Evolutionary conservation across 2,329 filamentous ascomycete genomes (phyloP).

Genomic region (Pseudomassariella vexata): DNA sequence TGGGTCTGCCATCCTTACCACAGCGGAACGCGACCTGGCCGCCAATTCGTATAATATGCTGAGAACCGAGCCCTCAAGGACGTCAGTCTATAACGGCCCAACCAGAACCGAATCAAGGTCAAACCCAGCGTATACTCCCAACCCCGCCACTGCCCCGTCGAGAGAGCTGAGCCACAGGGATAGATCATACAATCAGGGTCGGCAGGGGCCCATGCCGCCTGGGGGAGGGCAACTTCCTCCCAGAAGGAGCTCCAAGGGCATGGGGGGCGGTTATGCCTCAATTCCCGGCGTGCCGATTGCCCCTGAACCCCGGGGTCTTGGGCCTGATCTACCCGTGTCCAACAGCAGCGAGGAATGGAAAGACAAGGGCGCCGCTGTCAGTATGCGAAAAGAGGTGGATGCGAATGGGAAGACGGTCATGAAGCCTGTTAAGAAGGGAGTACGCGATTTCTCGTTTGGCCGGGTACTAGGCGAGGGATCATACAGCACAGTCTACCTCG

Average conservation of each 20-base stretch:
- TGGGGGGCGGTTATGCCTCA: conserved; percentile 50
- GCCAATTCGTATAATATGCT: conserved; percentile 35
- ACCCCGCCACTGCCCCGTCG: conserved; percentile 42
- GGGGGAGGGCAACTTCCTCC: conserved; percentile 63
- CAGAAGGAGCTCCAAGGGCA: conserved; percentile 69
- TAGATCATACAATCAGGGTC: conserved; percentile 58
- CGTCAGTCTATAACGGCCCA: conserved; percentile 49
- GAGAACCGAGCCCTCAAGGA: conserved; percentile 52
- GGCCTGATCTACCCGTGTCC: conserved; percentile 35
- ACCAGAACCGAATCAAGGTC: conserved; percentile 59
- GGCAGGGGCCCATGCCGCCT: conserved; percentile 42
- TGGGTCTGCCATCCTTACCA: conserved; percentile 23
- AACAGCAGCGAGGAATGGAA: conserved; percentile 88
- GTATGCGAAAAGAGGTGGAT: conserved; percentile 77
- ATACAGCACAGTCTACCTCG: conserved; percentile 92
- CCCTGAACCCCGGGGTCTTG: conserved; percentile 22
- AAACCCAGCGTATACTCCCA: conserved; percentile 51
- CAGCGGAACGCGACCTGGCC: conserved; percentile 26
- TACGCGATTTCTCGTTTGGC: conserved; percentile 94
- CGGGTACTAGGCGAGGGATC: conserved; percentile 89
- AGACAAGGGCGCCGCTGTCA: conserved; percentile 85
- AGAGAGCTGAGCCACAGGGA: conserved; percentile 67
- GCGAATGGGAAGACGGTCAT: conserved; percentile 75
- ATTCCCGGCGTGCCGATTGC: conserved; percentile 36
- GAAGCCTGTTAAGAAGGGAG: conserved; percentile 89